Conservation (phyloP, 352 stramenopile species). For the Phytophthora melonis region DNA sequence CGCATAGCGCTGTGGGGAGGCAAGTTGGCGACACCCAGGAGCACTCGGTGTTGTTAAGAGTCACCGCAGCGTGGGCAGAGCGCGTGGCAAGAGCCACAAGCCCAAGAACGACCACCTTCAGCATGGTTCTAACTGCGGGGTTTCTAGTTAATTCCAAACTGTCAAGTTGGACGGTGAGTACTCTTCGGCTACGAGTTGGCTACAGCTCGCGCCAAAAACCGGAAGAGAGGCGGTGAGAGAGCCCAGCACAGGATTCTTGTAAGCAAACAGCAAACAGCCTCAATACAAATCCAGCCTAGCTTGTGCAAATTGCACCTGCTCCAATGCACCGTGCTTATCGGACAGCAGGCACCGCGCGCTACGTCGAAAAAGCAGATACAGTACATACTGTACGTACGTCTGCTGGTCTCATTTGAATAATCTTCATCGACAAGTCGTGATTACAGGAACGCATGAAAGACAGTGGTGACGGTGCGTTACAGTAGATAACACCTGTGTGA, state of each 20-base stretch:
- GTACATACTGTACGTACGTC: too few species aligned
- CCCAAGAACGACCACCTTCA: conserved; percentile 6
- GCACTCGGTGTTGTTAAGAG: conserved; percentile 24
- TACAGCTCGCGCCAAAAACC: background rate
- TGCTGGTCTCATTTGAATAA: too few species aligned
- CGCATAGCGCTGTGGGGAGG: conserved; percentile 12
- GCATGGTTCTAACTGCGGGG: conserved; percentile 5
- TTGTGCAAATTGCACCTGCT: background rate
- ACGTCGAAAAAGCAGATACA: background rate
- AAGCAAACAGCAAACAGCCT: background rate
- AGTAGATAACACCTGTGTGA: too few species aligned
- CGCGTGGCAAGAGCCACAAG: conserved; percentile 1
- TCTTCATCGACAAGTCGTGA: too few species aligned
- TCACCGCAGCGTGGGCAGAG: background rate
- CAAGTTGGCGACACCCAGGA: conserved; percentile 4
- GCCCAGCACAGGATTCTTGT: background rate
- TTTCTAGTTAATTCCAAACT: background rate
- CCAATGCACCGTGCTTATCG: background rate
- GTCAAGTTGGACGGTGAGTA: background rate
- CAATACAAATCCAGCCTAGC: background rate
- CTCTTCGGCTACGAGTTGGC: background rate
- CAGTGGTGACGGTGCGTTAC: too few species aligned
- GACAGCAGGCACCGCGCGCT: background rate
- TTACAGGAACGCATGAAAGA: too few species aligned
- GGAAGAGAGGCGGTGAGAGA: background rate